phyloP scores from a whole-genome alignment of 2,329 filamentous ascomycete genomes.

The Colletotrichum sp. region DNA sequence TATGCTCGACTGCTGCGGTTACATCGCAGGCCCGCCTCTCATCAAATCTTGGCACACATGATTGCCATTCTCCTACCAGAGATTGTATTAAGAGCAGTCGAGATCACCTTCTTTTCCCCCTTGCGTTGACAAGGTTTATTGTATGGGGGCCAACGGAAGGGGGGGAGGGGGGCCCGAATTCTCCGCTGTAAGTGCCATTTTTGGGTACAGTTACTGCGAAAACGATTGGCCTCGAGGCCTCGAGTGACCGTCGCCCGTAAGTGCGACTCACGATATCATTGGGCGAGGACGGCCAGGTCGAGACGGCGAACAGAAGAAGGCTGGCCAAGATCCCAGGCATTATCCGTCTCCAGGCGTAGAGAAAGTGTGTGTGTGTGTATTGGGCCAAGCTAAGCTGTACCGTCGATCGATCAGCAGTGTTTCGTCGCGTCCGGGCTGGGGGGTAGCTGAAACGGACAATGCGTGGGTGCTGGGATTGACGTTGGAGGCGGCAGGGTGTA shows the following conservation, averaged over 20 bases:
- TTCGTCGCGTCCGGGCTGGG: conserved; percentile 20
- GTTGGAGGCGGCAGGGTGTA: background rate
- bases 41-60: conserved; percentile 8
- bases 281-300: background rate
- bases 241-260: background rate
- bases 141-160: background rate
- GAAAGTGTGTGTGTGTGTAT: background rate
- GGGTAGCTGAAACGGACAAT: conserved; percentile 16
- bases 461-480: conserved; percentile 16
- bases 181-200: background rate
- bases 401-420: conserved; percentile 20
- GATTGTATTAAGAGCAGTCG: background rate
- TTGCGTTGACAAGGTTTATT: background rate
- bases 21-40: background rate
- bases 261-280: background rate
- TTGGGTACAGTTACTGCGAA: background rate
- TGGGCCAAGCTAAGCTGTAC: background rate
- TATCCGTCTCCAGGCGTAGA: background rate
- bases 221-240: background rate
- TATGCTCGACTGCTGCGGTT: background rate
- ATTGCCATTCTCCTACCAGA: conserved; percentile 2
- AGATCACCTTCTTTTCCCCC: background rate
- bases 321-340: background rate
- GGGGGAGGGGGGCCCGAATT: background rate
- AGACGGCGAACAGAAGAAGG: background rate